Evolutionary conservation across 139 green algal species (phyloP).

Genomic region (Ettlia oleoabundans): DNA sequence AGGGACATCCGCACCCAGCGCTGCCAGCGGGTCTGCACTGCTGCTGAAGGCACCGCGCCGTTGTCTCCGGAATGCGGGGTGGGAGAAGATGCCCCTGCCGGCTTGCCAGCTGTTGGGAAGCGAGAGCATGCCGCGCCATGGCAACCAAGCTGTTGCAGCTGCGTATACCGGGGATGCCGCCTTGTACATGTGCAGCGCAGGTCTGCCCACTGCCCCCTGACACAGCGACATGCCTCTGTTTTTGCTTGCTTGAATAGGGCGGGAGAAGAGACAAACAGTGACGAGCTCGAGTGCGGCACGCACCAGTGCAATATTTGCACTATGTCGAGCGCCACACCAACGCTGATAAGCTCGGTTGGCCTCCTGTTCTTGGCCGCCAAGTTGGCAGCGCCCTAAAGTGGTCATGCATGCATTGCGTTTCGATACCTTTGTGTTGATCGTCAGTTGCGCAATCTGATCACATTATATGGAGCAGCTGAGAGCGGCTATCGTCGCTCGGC

Average conservation of each 20-base stretch:
- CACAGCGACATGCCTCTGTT: slow-evolving; percentile 8
- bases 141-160: background rate
- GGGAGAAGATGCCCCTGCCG: no score
- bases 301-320: no score
- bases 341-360: no score
- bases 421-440: background rate
- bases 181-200: background rate
- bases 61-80: no score
- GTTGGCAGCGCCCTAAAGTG: no score
- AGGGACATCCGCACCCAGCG: no score
- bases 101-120: background rate
- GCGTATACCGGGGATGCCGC: background rate
- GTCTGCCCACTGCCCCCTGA: background rate
- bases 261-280: no score
- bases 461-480: background rate
- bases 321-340: no score
- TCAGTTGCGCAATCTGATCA: background rate
- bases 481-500: background rate
- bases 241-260: no score
- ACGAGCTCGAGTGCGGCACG: no score
- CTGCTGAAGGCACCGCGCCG: background rate
- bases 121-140: background rate
- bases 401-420: background rate
- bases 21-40: background rate
- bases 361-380: no score